Base-by-base conservation (phyloP, 257 asterid genomes). In the Ilex asprella region DNA sequence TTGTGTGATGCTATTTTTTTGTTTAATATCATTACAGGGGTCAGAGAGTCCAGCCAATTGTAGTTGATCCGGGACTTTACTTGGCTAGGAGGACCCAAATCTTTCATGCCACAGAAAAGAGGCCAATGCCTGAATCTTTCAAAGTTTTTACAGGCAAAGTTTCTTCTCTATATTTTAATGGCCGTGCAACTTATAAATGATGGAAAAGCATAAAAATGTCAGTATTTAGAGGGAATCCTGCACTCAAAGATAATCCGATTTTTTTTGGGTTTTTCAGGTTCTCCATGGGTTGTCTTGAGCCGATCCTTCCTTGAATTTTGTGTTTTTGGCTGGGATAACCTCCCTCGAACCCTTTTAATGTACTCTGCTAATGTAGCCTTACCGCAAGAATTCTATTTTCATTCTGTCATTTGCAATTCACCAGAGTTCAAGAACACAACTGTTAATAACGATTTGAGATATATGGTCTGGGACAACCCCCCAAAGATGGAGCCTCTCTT, bases 81-180 rank as follows among this genome's bases (percentile, higher is more conserved):
- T 79, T 89, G 69, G 97, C 95, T 30, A 80, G 97, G 70, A 89
- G 82, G 71, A 81, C 96, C 1, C 90, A 85, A 72, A 93, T 93
- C 60, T 93, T 93, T 67, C 84, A 82, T 12, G 99, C 99, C 15
- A 89, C 96, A 39, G 91, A 89, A 79, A 93, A 89, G 61, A 86
- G 99, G 63, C 95, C 92, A 30, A 64, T 85, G 81, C 99, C 99
- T 1, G 94, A 93, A n/a, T 80, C 97, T 61, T 93, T 89, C 81
- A 86, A 66, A 66, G 85, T 87, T 68, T 93, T 87, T 77, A 89
- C 99, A 43, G 97, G 99, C 81, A 80, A 67, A 16, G 27, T 16
- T 53, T 62, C 10, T 60, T 47, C 57, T 59, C 71, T 49, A 53
- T 10, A 44, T 32, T 58, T 52, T 10, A 29, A 8, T 32, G 59